Percentiles rank a stretch among this genome's conserved stretches.
Conservation (phyloP, 2,329 filamentous ascomycete species). For the Aphanocladium album region DNA sequence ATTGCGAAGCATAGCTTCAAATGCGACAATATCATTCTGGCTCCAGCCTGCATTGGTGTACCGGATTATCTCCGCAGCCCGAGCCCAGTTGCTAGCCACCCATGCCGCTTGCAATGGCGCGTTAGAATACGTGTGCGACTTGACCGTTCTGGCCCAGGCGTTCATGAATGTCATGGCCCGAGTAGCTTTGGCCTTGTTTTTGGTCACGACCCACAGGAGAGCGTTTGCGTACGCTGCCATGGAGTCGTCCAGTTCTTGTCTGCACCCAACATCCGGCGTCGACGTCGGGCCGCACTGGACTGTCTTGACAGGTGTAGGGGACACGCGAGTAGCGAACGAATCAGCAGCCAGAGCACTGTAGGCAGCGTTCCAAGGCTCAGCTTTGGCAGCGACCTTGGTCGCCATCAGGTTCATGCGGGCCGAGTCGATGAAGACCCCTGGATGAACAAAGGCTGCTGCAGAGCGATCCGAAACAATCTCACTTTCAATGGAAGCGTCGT, state of each 20-base stretch:
- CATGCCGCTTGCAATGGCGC: slow-evolving; percentile 23
- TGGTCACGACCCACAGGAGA: slow-evolving; percentile 21
- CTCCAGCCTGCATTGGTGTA: slow-evolving; percentile 23
- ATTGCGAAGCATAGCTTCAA: not conserved
- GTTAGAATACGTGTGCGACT: slow-evolving; percentile 22
- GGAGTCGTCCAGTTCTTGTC: slow-evolving; percentile 14
- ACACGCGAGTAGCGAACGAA: not conserved
- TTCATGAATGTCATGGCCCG: slow-evolving; percentile 23
- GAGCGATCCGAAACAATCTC: not conserved
- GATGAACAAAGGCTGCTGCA: not conserved
- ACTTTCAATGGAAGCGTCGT: not conserved
- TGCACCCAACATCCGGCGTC: not conserved
- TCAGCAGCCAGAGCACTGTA: not conserved
- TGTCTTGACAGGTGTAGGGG: not conserved
- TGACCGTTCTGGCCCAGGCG: slow-evolving; percentile 19
- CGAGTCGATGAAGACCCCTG: not conserved
- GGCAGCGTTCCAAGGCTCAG: not conserved
- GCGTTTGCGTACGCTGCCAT: slow-evolving; percentile 23
- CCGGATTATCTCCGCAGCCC: slow-evolving; percentile 22
- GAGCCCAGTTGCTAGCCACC: slow-evolving; percentile 21
- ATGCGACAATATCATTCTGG: slow-evolving; percentile 7
- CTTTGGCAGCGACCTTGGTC: not conserved
- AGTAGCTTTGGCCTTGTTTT: slow-evolving; percentile 16
- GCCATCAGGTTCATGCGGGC: not conserved
- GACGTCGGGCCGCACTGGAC: not conserved